phyloP scores from a whole-genome alignment of 192 early-diverging fungal species.

The Coemansia brasiliensis region DNA sequence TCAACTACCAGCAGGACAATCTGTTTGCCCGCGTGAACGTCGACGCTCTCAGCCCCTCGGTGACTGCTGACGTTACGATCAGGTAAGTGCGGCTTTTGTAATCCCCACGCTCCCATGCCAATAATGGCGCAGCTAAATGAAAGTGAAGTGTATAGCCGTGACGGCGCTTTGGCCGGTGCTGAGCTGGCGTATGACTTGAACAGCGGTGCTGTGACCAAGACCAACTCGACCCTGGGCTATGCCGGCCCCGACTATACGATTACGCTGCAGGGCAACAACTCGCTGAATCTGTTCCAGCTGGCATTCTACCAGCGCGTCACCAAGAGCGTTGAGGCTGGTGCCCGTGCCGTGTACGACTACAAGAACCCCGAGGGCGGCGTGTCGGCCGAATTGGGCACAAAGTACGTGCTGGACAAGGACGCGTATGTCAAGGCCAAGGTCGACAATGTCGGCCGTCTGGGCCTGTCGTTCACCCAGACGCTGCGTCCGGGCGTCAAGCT shows the following conservation, averaged over 20 bases:
- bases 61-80: slow-evolving; percentile 85
- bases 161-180: slow-evolving; percentile 89
- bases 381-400: slow-evolving; percentile 90
- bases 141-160: slow-evolving; percentile 65
- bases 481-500: slow-evolving; percentile 95
- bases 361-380: slow-evolving; percentile 71
- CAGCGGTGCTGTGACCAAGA: slow-evolving; percentile 85
- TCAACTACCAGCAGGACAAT: slow-evolving; percentile 95
- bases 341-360: slow-evolving; percentile 88
- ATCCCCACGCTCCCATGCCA: background rate
- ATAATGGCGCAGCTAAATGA: background rate
- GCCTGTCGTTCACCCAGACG: slow-evolving; percentile 90
- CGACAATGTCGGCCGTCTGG: slow-evolving; percentile 80
- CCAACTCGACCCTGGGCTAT: slow-evolving; percentile 87
- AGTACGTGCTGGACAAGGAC: slow-evolving; percentile 85
- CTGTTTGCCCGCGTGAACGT: slow-evolving; percentile 84
- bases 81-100: slow-evolving; percentile 28
- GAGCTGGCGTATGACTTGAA: slow-evolving; percentile 93
- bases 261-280: slow-evolving; percentile 88
- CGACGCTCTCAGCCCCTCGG: slow-evolving; percentile 93
- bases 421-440: slow-evolving; percentile 92
- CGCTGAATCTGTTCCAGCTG: slow-evolving; percentile 82
- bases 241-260: slow-evolving; percentile 84
- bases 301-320: slow-evolving; percentile 98
- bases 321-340: slow-evolving; percentile 90